Evolutionary conservation across 2,329 filamentous ascomycete genomes (phyloP).

Genomic region (Corniculantispora saksenae): DNA sequence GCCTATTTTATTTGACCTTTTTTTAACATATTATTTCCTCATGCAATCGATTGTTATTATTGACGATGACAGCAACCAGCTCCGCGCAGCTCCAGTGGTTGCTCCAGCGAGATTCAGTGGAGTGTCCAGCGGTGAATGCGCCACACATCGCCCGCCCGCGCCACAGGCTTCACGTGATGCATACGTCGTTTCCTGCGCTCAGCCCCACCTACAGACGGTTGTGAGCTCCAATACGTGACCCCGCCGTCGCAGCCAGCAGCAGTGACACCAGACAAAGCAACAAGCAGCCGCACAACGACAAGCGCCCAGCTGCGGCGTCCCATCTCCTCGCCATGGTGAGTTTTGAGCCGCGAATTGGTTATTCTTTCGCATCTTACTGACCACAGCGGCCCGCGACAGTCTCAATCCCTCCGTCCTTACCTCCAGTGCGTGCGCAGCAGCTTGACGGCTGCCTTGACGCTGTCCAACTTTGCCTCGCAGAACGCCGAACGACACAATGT

Average conservation of each 20-base stretch:
- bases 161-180: constrained; percentile 12
- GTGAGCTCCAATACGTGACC: constrained; percentile 29
- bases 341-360: background rate
- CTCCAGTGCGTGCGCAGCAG: constrained; percentile 94
- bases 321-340: constrained; percentile 12
- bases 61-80: background rate
- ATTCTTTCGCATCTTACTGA: background rate
- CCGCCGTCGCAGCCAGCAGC: constrained; percentile 18
- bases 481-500: constrained; percentile 97
- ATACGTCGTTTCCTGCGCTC: constrained; percentile 19
- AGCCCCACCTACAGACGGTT: constrained; percentile 35
- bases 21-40: too few relatives aligned
- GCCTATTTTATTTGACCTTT: too few relatives aligned
- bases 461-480: constrained; percentile 95
- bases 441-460: constrained; percentile 85
- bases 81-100: background rate
- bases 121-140: constrained; percentile 14
- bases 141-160: constrained; percentile 1
- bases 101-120: constrained; percentile 15
- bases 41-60: background rate
- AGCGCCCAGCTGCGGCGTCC: constrained; percentile 3
- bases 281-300: constrained; percentile 7
- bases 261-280: constrained; percentile 15
- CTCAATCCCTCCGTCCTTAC: constrained; percentile 95
- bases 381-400: constrained; percentile 50